phyloP scores from a whole-genome alignment of 192 early-diverging fungal species.

The Coemansia sp. region DNA sequence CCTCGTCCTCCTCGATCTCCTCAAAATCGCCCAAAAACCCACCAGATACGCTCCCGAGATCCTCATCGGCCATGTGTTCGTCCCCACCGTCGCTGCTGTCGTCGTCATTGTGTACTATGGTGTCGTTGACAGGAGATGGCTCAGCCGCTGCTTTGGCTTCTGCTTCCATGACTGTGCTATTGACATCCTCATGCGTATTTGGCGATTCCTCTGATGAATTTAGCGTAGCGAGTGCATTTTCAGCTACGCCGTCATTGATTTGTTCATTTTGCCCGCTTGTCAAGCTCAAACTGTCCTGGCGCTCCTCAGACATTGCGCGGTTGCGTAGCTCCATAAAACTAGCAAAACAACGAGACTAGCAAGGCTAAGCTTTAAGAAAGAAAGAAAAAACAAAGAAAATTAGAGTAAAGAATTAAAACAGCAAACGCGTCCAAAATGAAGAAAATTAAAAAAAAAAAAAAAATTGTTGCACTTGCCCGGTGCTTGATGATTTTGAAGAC shows the following conservation, averaged over 20 bases:
- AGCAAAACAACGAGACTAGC: neutral
- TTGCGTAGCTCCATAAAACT: constrained; percentile 32
- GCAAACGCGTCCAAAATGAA: neutral
- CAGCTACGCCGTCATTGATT: neutral
- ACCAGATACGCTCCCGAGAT: constrained; percentile 15
- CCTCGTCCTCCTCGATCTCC: constrained; percentile 51
- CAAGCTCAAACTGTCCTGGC: neutral
- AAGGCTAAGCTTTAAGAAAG: neutral
- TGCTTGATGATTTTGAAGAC: too few species aligned
- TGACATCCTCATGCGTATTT: neutral
- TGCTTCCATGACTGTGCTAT: neutral
- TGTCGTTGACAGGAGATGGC: neutral
- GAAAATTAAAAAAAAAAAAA: neutral
- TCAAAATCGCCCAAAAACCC: constrained; percentile 45
- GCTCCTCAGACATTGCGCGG: constrained; percentile 15
- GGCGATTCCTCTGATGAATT: neutral
- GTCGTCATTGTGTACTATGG: neutral
- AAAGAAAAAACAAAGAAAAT: neutral
- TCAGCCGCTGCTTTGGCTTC: neutral
- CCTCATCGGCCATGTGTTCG: constrained; percentile 10
- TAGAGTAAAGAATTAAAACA: neutral
- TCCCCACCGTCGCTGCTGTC: constrained; percentile 7
- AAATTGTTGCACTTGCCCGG: too few species aligned
- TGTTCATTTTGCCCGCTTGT: neutral
- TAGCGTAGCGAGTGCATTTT: too few species aligned